Evolutionary conservation across 73 alveolate species (phyloP), one percentile per base, ranked within the genome.

Genomic region (Paramecium primaurelia): DNA sequence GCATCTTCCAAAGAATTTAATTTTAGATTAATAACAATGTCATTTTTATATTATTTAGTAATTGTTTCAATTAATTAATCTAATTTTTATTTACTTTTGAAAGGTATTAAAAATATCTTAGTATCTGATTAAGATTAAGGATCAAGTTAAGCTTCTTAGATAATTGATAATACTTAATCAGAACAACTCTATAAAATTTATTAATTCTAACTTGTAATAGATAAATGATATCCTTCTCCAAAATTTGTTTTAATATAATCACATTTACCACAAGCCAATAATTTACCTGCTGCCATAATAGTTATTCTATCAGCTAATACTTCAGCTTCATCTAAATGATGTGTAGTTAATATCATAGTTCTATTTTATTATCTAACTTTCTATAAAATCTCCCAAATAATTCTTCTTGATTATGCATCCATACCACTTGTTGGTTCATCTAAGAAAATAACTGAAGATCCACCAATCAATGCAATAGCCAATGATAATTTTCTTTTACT

Each of bases 371-470:
- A 77, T 58, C 88, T 73, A 4, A 83, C 68, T 69, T 95, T 97
- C 92, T 97, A 95, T 58, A 97, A 96, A 93, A 97, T 97, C 87
- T 97, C 97, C 99, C 99, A 96, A 44, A 97, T 94, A 71, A 94
- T 92, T 86, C 99, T 92, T 71, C 99, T 95, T 2, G 99, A 97
- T 26, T 96, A 94, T 9, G 97, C 92, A 93, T 97, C 99, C 99
- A 97, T 96, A 0, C 99, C 99, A 85, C 97, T 88, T 14, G 99
- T 93, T 1, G 99, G 99, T 84, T 97, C 99, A 95, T 97, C 99
- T 30, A 97, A 95, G 73, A 97, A 83, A 22, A 97, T 97, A 6
- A 97, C 87, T 93, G 89, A 93, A 30, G 99, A 96, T 20, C 98
- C 98, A 25, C 99, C 99, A 40, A 97, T 94, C 30, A 97, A 91